Evolutionary conservation across 2,329 filamentous ascomycete genomes (phyloP).

Genomic region (Talaromyces amestolkiae): DNA sequence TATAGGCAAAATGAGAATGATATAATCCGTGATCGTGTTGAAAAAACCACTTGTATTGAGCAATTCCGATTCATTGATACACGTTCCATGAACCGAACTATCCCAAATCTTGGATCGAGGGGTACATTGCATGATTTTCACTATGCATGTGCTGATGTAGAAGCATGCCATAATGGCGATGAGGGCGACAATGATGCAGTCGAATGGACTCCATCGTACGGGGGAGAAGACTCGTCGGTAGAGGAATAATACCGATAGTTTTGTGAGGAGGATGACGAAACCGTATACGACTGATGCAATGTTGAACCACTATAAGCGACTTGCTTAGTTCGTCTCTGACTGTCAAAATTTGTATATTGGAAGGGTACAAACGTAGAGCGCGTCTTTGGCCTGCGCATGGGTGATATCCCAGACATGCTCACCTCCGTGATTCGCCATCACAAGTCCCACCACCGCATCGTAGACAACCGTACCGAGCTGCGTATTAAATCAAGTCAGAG

Average conservation of each 20-base stretch:
- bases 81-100: constrained; percentile 18
- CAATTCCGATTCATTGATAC: constrained; percentile 20
- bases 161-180: constrained; percentile 21
- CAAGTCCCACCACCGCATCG: constrained; percentile 2
- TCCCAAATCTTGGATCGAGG: constrained; percentile 23
- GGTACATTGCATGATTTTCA: constrained; percentile 23
- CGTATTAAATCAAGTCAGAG: not conserved
- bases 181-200: constrained; percentile 21
- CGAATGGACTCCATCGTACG: constrained; percentile 18
- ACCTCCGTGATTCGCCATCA: constrained; percentile 19
- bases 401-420: constrained; percentile 20
- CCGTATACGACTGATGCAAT: constrained; percentile 25
- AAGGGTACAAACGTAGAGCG: constrained; percentile 13
- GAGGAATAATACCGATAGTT: constrained; percentile 25
- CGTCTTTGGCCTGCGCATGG: constrained; percentile 13
- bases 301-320: constrained; percentile 18
- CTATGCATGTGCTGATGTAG: constrained; percentile 21
- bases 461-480: constrained; percentile 14
- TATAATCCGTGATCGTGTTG: constrained; percentile 22
- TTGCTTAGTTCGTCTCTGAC: not conserved
- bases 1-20: constrained; percentile 21
- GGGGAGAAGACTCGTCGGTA: constrained; percentile 26
- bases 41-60: constrained; percentile 21
- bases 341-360: not conserved
- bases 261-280: constrained; percentile 25